phyloP scores from a whole-genome alignment of 345 rosid species.

The Corchorus capsularis region DNA sequence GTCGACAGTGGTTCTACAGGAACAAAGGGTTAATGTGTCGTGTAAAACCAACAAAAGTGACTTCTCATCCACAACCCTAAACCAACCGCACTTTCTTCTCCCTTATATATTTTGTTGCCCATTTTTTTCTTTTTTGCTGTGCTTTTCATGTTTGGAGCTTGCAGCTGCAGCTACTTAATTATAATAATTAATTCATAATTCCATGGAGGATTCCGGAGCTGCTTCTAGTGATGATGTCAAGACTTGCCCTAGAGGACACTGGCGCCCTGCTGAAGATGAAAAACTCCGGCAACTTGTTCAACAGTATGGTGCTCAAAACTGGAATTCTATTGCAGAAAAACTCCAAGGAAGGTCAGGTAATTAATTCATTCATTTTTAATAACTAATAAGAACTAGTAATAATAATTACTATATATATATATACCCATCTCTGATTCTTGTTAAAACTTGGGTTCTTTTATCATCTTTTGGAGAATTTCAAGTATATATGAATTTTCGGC shows the following conservation, averaged over 20 bases:
- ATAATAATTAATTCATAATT: background rate
- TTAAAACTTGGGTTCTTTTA: background rate
- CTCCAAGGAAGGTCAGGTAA: slow-evolving; percentile 78
- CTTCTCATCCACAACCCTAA: slow-evolving; percentile 68
- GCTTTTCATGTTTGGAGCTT: slow-evolving; percentile 31
- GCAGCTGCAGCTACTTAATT: too few species aligned
- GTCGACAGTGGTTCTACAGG: slow-evolving; percentile 42
- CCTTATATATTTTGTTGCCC: slow-evolving; percentile 46
- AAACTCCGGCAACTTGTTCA: slow-evolving; percentile 63
- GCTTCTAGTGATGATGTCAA: slow-evolving; percentile 42
- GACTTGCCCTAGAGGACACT: slow-evolving; percentile 64
- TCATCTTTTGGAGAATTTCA: background rate
- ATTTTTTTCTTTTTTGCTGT: slow-evolving; percentile 31
- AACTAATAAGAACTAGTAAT: too few species aligned
- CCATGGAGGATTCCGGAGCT: slow-evolving; percentile 42
- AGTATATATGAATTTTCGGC: background rate
- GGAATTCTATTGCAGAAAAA: slow-evolving; percentile 76
- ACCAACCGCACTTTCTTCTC: slow-evolving; percentile 52
- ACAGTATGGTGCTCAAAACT: slow-evolving; percentile 66
- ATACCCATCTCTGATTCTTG: background rate
- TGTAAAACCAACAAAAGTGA: slow-evolving; percentile 80
- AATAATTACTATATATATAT: too few species aligned
- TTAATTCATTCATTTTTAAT: too few species aligned
- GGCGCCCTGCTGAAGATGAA: slow-evolving; percentile 79
- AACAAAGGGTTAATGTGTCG: slow-evolving; percentile 46